Percentiles rank a stretch among this genome's conserved stretches.
These are phyloP conservation scores for Paradendryphiella salina DNA, from an alignment of 2,329 filamentous ascomycete species.

Conservation along the genomic window DNA sequence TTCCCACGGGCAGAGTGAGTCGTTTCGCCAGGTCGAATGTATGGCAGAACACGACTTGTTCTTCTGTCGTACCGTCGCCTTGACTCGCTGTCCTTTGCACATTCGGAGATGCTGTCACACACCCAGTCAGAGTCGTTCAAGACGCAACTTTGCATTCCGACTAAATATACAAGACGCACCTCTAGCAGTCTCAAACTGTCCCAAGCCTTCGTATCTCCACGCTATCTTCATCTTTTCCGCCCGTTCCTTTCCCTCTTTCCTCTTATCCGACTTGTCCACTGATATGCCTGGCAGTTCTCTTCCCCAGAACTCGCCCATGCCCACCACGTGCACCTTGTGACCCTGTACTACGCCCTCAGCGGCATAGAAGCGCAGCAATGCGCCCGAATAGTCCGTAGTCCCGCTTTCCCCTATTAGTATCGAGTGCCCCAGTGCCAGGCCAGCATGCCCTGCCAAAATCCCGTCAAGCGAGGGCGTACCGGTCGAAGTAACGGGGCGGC, in stretches of 20 bases:
- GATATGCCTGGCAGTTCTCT: slow-evolving; percentile 78
- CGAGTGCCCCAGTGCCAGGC: slow-evolving; percentile 78
- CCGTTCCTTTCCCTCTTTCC: slow-evolving; percentile 41
- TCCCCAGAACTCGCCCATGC: slow-evolving; percentile 77
- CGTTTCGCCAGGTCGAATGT: slow-evolving; percentile 58
- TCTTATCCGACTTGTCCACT: slow-evolving; percentile 45
- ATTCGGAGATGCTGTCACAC: slow-evolving; percentile 24
- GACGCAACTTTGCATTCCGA: slow-evolving; percentile 18
- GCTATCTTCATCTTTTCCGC: slow-evolving; percentile 91
- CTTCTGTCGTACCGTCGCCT: slow-evolving; percentile 55
- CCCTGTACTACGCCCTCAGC: slow-evolving; percentile 92
- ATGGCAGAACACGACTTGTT: slow-evolving; percentile 52
- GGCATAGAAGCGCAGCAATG: slow-evolving; percentile 83
- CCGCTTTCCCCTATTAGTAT: slow-evolving; percentile 84
- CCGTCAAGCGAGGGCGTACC: slow-evolving; percentile 84
- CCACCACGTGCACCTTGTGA: slow-evolving; percentile 84
- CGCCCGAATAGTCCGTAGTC: slow-evolving; percentile 89
- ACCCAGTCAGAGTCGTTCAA: slow-evolving; percentile 21
- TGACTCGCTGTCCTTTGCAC: slow-evolving; percentile 22
- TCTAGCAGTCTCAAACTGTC: slow-evolving; percentile 68
- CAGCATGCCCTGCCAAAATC: slow-evolving; percentile 82
- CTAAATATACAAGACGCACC: slow-evolving; percentile 56
- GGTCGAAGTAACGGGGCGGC: slow-evolving; percentile 85
- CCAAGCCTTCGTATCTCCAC: slow-evolving; percentile 90
- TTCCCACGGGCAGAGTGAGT: slow-evolving; percentile 48